A percentile compares a stretch with the other conserved stretches of the same genome.
Evolutionary conservation across 176 grass and related monocot genomes (phyloP).

Genomic region (Lolium multiflorum): DNA sequence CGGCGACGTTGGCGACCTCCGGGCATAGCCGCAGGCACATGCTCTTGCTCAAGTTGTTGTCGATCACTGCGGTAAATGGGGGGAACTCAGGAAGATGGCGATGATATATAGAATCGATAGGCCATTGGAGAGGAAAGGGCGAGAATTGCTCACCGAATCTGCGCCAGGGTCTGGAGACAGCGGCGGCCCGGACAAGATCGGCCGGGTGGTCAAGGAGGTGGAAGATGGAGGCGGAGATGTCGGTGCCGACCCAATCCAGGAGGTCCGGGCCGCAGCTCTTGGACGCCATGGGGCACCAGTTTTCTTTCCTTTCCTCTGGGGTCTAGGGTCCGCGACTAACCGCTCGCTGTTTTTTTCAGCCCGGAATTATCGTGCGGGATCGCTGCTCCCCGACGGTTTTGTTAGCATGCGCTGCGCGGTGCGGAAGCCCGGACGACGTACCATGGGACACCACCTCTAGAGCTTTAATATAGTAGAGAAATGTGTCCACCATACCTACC

Average conservation of each 20-base stretch:
- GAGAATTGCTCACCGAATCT: slow-evolving; percentile 50
- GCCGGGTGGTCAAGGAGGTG: slow-evolving; percentile 57
- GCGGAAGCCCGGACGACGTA: too few relatives aligned
- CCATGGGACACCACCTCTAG: too few relatives aligned
- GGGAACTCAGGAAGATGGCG: neutral
- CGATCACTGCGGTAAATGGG: slow-evolving; percentile 52
- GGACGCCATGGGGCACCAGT: slow-evolving; percentile 40
- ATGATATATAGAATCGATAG: neutral
- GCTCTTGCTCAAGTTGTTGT: slow-evolving; percentile 65
- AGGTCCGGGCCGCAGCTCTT: slow-evolving; percentile 49
- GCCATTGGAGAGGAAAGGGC: neutral
- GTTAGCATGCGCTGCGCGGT: too few relatives aligned
- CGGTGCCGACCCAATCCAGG: slow-evolving; percentile 64
- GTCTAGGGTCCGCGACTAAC: neutral
- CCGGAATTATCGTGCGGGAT: too few relatives aligned
- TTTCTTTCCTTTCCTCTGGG: too few relatives aligned
- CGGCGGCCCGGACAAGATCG: slow-evolving; percentile 64
- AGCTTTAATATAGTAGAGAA: too few relatives aligned
- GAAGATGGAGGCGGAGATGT: slow-evolving; percentile 62
- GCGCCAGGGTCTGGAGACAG: slow-evolving; percentile 87
- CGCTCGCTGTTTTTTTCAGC: too few relatives aligned
- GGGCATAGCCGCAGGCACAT: slow-evolving; percentile 67
- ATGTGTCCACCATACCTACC: too few relatives aligned
- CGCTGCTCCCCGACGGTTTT: too few relatives aligned
- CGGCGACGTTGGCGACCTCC: slow-evolving; percentile 63